phyloP scores from a whole-genome alignment of 2,329 filamentous ascomycete species.

The Dothidotthia symphoricarpi region DNA sequence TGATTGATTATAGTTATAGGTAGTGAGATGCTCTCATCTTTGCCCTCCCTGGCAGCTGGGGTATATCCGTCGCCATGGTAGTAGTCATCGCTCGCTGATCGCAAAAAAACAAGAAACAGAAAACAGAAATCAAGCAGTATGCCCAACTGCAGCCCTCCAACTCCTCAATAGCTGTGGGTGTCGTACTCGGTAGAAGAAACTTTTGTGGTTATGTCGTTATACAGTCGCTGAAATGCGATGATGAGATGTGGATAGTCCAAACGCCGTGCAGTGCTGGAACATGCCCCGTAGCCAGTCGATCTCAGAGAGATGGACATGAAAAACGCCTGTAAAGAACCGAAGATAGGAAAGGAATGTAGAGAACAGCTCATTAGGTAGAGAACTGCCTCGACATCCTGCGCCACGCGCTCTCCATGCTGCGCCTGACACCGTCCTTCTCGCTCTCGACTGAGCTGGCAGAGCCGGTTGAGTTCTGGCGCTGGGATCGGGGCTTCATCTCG shows the following conservation, averaged over 20 bases:
- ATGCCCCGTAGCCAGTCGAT: conserved; percentile 21
- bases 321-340: conserved; percentile 7
- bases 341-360: conserved; percentile 5
- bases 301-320: conserved; percentile 32
- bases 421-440: conserved; percentile 29
- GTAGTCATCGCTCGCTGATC: conserved; percentile 13
- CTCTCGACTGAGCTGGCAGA: conserved; percentile 29
- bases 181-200: conserved; percentile 8
- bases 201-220: conserved; percentile 7
- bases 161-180: conserved; percentile 38
- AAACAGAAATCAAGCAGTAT: conserved; percentile 15
- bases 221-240: conserved; percentile 2
- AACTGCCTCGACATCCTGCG: conserved; percentile 36
- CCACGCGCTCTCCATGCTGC: conserved; percentile 40
- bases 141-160: conserved; percentile 21
- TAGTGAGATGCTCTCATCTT: conserved; percentile 13
- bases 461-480: conserved; percentile 32
- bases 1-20: conserved; percentile 6
- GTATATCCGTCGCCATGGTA: conserved; percentile 40
- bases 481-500: conserved; percentile 35
- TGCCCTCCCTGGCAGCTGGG: conserved; percentile 35
- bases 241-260: conserved; percentile 12
- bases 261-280: conserved; percentile 26
- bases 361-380: conserved; percentile 21
- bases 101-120: conserved; percentile 7